Base-by-base conservation (phyloP, 768 basidiomycete species). In the Lentinula boryana region DNA sequence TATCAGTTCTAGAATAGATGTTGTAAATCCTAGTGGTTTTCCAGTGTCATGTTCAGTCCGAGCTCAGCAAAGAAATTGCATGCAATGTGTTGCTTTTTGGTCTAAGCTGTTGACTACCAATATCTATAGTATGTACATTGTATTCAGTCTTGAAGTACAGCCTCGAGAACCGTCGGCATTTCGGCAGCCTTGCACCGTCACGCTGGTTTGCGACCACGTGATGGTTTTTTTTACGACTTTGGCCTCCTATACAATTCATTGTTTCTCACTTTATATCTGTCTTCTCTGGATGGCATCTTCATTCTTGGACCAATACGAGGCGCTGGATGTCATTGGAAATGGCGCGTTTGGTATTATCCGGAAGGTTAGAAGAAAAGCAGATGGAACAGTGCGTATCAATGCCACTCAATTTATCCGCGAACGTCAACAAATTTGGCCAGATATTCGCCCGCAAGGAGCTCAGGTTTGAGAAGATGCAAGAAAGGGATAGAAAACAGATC, bases 321-420 rank as follows among this genome's bases (percentile, higher is more conserved):
- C 92, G 6, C 80, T 95, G 51, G 94, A 95, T 64, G 81, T 97
- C 60, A 96, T 99, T 51, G 97, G 97, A 4, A 98, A 95, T 67
- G 97, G 97, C 31, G 92, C 91, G 4, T 99, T 99, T 77, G 97
- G 97, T 1, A 92, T 98, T 63, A 99, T 99, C 65, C 86, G 94
- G 62, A 98, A 98, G 77, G 95, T 98, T 12, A 80, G 86, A 63
- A 78, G 94, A 66, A 92, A 91, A 72, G 74, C 82, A 13, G 95
- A 97, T 72, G 91, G 92, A 36, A 67, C 84, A 72, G 93, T 95
- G 65, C 64, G 89, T 83, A 18, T 15, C 32, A 54, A 44, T 46
- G 55, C 16, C 13, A 64, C 23, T 36, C 59, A 27, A 55, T 59
- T 36, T 5, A 12, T 18, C 32, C 35, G 18, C 48, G 41, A 51